phyloP scores from a whole-genome alignment of 805 yeast species.

The Sungouiozyma intestinalis region DNA sequence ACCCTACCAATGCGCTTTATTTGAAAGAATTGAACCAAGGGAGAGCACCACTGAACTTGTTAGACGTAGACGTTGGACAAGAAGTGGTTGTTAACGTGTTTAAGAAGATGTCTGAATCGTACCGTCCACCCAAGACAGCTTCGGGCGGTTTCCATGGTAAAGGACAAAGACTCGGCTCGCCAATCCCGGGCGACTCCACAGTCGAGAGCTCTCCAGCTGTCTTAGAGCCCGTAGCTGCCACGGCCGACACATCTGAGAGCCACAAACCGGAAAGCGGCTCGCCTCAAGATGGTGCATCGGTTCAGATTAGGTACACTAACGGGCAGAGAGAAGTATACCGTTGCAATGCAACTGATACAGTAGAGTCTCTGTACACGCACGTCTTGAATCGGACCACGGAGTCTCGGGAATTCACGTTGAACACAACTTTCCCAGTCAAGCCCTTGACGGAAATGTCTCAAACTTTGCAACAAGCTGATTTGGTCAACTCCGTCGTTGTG shows the following conservation, averaged over 20 bases:
- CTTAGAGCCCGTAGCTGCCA: slow-evolving; percentile 4
- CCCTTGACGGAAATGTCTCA: slow-evolving; percentile 48
- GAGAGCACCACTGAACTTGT: slow-evolving; percentile 75
- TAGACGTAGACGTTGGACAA: slow-evolving; percentile 81
- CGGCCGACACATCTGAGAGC: slow-evolving; percentile 12
- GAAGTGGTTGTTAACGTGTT: slow-evolving; percentile 87
- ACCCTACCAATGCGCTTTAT: slow-evolving; percentile 74
- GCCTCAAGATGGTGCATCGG: slow-evolving; percentile 51
- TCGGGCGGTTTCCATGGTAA: slow-evolving; percentile 64
- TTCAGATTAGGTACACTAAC: slow-evolving; percentile 76
- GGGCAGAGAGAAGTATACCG: slow-evolving; percentile 61
- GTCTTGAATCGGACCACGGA: slow-evolving; percentile 41
- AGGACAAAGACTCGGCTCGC: slow-evolving; percentile 84
- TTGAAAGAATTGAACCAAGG: slow-evolving; percentile 78
- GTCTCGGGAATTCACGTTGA: slow-evolving; percentile 51
- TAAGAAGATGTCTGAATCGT: slow-evolving; percentile 73
- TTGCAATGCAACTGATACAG: slow-evolving; percentile 56
- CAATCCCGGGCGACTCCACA: slow-evolving; percentile 61
- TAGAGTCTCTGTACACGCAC: slow-evolving; percentile 56
- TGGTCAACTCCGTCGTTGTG: slow-evolving; percentile 76
- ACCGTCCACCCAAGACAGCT: slow-evolving; percentile 50
- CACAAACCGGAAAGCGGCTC: not conserved
- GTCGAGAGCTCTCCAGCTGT: slow-evolving; percentile 6
- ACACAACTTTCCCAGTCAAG: slow-evolving; percentile 74
- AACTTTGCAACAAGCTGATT: slow-evolving; percentile 63